Conservation (phyloP, 192 early-diverging fungal genomes). For the Borealophlyctis nickersoniae region DNA sequence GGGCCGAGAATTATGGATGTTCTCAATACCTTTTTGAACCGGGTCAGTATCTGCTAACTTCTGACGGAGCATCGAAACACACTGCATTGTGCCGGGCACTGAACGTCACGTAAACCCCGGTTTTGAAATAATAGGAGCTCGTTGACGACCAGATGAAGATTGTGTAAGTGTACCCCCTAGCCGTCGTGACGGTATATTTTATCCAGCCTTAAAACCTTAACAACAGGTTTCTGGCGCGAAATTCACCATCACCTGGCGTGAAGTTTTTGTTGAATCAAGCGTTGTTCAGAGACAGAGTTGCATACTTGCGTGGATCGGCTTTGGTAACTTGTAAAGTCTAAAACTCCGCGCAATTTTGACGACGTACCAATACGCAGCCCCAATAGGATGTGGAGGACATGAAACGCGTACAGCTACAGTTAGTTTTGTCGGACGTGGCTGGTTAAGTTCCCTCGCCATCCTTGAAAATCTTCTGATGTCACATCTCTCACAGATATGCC, state of each 20-base stretch:
- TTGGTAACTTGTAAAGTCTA: slow-evolving; percentile 6
- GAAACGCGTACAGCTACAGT: slow-evolving; percentile 33
- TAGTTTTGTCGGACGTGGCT: too few species aligned
- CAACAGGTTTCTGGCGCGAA: slow-evolving; percentile 34
- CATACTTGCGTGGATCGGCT: slow-evolving; percentile 38
- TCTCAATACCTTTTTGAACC: slow-evolving; percentile 27
- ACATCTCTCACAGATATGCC: slow-evolving; percentile 14
- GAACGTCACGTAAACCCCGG: neutral
- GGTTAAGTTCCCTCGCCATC: too few species aligned
- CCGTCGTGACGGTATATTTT: too few species aligned
- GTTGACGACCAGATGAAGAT: neutral
- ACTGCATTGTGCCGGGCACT: too few species aligned
- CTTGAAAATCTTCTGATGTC: too few species aligned
- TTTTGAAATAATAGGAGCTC: neutral
- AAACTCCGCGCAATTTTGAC: neutral
- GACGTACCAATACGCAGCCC: neutral
- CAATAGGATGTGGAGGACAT: slow-evolving; percentile 31
- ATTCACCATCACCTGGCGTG: slow-evolving; percentile 14
- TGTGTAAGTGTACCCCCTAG: neutral
- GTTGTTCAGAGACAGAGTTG: slow-evolving; percentile 28
- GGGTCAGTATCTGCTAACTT: slow-evolving; percentile 7
- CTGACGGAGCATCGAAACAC: too few species aligned
- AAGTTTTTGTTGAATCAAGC: slow-evolving; percentile 21
- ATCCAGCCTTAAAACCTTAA: too few species aligned
- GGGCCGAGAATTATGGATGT: slow-evolving; percentile 15